Evolutionary conservation across 257 asterid species (phyloP).

Genomic region (Plantago elongata): DNA sequence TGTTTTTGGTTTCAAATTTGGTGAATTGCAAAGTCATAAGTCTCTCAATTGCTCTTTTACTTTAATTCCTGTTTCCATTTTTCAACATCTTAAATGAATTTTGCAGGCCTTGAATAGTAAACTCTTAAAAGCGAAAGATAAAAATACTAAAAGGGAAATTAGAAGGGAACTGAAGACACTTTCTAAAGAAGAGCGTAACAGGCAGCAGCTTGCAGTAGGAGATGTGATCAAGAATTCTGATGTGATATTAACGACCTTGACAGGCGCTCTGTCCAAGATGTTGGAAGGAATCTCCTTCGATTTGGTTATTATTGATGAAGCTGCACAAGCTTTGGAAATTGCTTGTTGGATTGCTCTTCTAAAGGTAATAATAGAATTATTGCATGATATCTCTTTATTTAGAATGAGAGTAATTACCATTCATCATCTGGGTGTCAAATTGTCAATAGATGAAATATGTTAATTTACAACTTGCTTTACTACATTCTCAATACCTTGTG

Average conservation of each 20-base stretch:
- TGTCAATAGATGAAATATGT: no score
- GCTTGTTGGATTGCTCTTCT: constrained; percentile 97
- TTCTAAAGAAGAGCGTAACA: constrained; percentile 86
- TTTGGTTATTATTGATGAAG: constrained; percentile 93
- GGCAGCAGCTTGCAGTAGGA: constrained; percentile 96
- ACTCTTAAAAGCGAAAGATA: constrained; percentile 86
- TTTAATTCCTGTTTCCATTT: neutral
- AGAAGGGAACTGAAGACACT: constrained; percentile 81
- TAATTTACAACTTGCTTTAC: no score
- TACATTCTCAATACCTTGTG: neutral
- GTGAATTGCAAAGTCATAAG: no score
- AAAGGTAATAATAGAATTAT: constrained; percentile 50
- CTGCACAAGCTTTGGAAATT: constrained; percentile 97
- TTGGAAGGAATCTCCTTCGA: constrained; percentile 73
- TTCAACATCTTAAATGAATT: constrained; percentile 19
- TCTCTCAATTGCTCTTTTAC: no score
- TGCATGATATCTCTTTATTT: neutral
- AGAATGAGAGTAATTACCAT: neutral
- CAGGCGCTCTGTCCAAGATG: constrained; percentile 76
- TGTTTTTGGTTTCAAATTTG: no score
- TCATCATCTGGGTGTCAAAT: neutral
- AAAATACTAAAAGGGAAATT: constrained; percentile 75
- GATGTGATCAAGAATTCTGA: constrained; percentile 86
- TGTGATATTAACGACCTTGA: constrained; percentile 83
- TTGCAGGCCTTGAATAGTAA: constrained; percentile 75